These are phyloP conservation scores for Calvatia gigantea DNA, from an alignment of 768 basidiomycete species.

Conservation along the genomic window DNA sequence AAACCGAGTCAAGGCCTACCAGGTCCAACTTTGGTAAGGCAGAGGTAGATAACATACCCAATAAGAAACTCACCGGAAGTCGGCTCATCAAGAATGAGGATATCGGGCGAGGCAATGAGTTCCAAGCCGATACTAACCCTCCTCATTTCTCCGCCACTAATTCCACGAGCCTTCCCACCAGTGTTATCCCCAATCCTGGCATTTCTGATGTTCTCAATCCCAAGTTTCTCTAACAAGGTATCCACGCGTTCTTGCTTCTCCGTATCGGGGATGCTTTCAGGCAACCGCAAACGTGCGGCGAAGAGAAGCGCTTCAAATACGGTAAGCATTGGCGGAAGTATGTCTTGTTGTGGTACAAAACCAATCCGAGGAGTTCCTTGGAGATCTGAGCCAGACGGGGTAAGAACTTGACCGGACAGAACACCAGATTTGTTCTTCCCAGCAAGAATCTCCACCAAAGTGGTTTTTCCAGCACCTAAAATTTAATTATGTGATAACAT, in stretches of 20 bases:
- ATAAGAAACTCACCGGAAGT: conserved; percentile 44
- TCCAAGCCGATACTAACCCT: conserved; percentile 89
- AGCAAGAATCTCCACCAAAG: conserved; percentile 87
- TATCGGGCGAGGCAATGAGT: conserved; percentile 79
- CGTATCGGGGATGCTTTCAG: conserved; percentile 60
- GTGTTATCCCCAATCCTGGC: conserved; percentile 65
- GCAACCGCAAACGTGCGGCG: conserved; percentile 80
- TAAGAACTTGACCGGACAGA: conserved; percentile 61
- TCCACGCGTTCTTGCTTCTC: conserved; percentile 68
- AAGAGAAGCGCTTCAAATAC: conserved; percentile 82
- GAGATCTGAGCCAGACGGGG: conserved; percentile 32
- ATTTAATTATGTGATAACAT: neutral
- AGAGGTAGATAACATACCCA: conserved; percentile 1
- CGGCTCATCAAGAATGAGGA: conserved; percentile 87
- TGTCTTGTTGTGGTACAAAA: conserved; percentile 86
- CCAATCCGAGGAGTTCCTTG: conserved; percentile 54
- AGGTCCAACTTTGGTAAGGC: neutral
- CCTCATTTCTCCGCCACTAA: conserved; percentile 90
- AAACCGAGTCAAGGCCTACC: conserved; percentile 80
- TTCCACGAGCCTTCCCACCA: conserved; percentile 71
- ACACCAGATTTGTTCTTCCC: conserved; percentile 76
- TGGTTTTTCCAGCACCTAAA: conserved; percentile 83
- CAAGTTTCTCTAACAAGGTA: conserved; percentile 72
- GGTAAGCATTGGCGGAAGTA: conserved; percentile 76
- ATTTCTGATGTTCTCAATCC: conserved; percentile 66